phyloP scores from a whole-genome alignment of 2,329 filamentous ascomycete species.

The Clarireedia homoeocarpa region DNA sequence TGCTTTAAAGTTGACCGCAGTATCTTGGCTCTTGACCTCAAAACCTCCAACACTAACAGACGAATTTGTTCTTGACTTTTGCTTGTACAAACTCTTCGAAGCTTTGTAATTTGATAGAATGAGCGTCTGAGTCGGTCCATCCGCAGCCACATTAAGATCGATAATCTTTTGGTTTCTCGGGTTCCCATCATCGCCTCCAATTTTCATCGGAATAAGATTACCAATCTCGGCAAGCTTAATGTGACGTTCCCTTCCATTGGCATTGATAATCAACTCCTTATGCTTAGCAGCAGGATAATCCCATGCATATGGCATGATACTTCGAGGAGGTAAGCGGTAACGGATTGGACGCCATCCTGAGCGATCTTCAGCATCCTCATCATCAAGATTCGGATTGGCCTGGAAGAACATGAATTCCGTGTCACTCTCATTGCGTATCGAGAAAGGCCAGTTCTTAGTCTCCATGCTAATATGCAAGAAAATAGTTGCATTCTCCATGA shows the following conservation, averaged over 20 bases:
- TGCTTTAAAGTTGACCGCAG: constrained; percentile 79
- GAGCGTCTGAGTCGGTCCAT: constrained; percentile 90
- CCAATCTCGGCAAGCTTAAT: constrained; percentile 96
- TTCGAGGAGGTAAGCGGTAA: constrained; percentile 84
- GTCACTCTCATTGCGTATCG: constrained; percentile 97
- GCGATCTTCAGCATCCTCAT: constrained; percentile 75
- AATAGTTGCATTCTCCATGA: constrained; percentile 89
- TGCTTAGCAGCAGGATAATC: constrained; percentile 97
- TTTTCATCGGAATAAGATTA: constrained; percentile 89
- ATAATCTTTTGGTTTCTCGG: constrained; percentile 73
- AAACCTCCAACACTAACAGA: constrained; percentile 60
- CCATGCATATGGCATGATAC: constrained; percentile 99
- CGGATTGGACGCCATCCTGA: constrained; percentile 88
- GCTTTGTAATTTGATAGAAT: constrained; percentile 90
- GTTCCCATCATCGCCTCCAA: constrained; percentile 43
- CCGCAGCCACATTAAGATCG: constrained; percentile 91
- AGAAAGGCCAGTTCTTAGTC: constrained; percentile 95
- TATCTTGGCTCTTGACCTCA: constrained; percentile 89
- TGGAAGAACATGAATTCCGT: constrained; percentile 96
- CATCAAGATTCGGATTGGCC: constrained; percentile 84
- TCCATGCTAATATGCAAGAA: constrained; percentile 88
- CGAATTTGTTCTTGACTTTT: constrained; percentile 45
- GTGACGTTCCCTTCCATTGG: constrained; percentile 74
- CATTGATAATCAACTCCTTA: constrained; percentile 81
- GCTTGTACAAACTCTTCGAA: constrained; percentile 83